These are phyloP conservation scores for Pelargonium australe DNA, from an alignment of 441 rosid genomes.

Conservation along the genomic window DNA sequence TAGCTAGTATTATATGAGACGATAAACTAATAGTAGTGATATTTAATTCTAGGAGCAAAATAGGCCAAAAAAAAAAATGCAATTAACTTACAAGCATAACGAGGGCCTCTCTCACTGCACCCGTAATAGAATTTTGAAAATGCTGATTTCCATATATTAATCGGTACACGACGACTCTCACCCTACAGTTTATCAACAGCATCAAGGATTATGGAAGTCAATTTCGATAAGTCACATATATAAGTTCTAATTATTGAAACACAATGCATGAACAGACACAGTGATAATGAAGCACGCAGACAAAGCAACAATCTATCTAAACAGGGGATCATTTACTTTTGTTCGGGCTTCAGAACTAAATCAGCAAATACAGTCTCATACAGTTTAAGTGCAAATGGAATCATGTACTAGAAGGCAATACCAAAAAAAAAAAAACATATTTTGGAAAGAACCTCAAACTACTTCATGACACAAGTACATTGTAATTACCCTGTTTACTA, in stretches of 20 bases:
- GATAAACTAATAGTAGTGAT: no score
- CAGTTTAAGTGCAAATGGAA: no score
- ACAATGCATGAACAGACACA: neutral
- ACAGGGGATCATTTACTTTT: no score
- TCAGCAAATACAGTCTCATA: no score
- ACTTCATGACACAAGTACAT: no score
- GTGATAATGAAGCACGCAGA: neutral
- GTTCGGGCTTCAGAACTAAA: no score
- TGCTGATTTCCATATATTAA: constrained; percentile 88
- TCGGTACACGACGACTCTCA: constrained; percentile 40
- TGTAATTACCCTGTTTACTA: no score
- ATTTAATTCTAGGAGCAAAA: neutral
- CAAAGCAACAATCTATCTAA: neutral
- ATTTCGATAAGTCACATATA: neutral
- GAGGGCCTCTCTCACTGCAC: constrained; percentile 74
- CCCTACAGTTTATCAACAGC: constrained; percentile 32
- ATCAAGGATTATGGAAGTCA: neutral
- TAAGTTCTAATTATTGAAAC: neutral
- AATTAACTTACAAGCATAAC: constrained; percentile 49
- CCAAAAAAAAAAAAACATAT: no score
- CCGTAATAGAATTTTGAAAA: constrained; percentile 56
- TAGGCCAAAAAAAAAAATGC: neutral
- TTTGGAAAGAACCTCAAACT: no score
- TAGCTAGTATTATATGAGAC: no score
- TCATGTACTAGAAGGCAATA: no score